Base-by-base conservation (phyloP, 352 stramenopile species). In the Pythium folliculosum region DNA sequence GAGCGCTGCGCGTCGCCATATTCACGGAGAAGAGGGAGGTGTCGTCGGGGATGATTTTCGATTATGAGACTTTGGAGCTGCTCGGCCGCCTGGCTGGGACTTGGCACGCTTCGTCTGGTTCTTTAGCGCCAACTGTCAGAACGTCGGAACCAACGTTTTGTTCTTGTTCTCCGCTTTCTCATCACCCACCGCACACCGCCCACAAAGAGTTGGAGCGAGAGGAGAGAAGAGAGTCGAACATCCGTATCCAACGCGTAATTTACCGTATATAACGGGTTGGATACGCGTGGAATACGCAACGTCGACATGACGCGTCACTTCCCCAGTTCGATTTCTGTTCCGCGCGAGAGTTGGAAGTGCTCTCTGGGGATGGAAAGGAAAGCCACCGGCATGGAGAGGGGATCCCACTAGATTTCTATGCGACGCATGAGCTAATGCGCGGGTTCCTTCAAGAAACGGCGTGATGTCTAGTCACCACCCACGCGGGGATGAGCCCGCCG, bases 1-100 rank as follows among this genome's bases (percentile, higher is more conserved):
- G 84, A 0, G 84, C 84, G 69, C 85, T 89, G 63, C 81, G 81
- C 64, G 78, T 85, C 38, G 81, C 60, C 83, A 92, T 70, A 22
- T 5, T 56, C 3, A 32, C 27, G 27, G 27, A 32, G 27, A 32
- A 5, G 5, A 32, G 27, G 5, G 50, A 17, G 32, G 7, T 25
- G 14, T 58, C 38, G 57, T 61, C 16, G 55, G 22, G n/a, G n/a
- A 59, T 32, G 57, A 47, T 38, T 50, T 56, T 50, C 43, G 35
- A 48, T 49, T 89, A 27, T 60, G 54, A 60, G 17, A n/a, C 14
- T 47, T 47, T 40, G 8, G 51, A 60, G 35, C 27, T 72, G n/a
- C 47, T 58, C 38, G 49, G n/a, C 1, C 54, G 35, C 52, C 52
- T 59, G 30, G 23, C 27, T 59, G 7, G 52, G 19, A 43, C 27